Conservation (phyloP, 129 eudicot genomes). For the Centaurea solstitialis region DNA sequence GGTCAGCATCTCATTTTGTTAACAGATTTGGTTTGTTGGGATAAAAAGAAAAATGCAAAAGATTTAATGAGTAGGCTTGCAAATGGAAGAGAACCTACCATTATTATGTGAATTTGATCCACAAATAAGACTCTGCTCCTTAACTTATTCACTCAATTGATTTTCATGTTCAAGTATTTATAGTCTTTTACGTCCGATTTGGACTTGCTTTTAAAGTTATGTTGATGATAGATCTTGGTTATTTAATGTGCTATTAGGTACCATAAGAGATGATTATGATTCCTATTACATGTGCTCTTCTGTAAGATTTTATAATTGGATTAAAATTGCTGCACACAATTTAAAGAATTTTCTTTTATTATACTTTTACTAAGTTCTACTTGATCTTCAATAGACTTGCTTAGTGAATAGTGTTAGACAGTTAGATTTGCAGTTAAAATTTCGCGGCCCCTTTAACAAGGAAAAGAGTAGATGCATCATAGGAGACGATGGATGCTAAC, state of each 20-base stretch:
- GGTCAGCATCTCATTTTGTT: constrained; percentile 42
- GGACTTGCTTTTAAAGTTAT: neutral
- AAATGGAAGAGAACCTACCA: neutral
- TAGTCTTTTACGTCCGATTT: neutral
- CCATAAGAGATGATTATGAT: neutral
- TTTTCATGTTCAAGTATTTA: neutral
- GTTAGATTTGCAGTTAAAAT: neutral
- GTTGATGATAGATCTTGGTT: neutral
- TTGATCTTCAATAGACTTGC: neutral
- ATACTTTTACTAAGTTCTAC: neutral
- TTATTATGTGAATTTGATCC: neutral
- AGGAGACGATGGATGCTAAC: neutral
- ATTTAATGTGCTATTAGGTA: neutral
- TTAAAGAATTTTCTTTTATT: neutral
- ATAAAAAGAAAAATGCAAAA: constrained; percentile 6
- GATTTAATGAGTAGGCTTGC: neutral
- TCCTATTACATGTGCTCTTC: neutral
- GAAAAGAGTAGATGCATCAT: neutral
- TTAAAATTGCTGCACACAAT: neutral
- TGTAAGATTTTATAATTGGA: neutral
- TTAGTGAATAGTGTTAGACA: too few species aligned
- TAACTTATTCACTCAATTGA: neutral
- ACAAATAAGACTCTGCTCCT: neutral
- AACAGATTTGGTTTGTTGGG: neutral
- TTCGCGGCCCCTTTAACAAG: neutral